Percentiles rank a stretch among this genome's conserved stretches.
These are phyloP conservation scores for Metschnikowia lochheadii DNA, from an alignment of 805 yeast genomes.

Conservation along the genomic window DNA sequence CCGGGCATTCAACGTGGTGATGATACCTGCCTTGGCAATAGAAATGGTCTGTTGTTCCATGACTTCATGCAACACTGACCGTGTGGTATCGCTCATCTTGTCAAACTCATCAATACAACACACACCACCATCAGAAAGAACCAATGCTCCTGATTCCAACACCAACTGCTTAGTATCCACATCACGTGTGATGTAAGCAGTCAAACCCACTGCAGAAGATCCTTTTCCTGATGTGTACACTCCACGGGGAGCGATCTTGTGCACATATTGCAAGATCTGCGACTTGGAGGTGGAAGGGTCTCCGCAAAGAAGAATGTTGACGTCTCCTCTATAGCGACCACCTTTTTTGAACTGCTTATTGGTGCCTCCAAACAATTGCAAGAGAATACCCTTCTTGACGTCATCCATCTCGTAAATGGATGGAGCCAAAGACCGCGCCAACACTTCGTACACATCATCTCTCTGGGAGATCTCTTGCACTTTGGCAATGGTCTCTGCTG, in stretches of 20 bases:
- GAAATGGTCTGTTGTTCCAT: slow-evolving; percentile 99
- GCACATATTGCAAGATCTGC: slow-evolving; percentile 90
- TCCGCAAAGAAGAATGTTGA: slow-evolving; percentile 88
- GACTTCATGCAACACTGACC: slow-evolving; percentile 95
- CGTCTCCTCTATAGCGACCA: slow-evolving; percentile 94
- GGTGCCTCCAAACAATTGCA: slow-evolving; percentile 94
- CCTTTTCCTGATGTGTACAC: slow-evolving; percentile 98
- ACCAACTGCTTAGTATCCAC: slow-evolving; percentile 90
- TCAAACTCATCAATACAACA: slow-evolving; percentile 99
- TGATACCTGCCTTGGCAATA: slow-evolving; percentile 97
- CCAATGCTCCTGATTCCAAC: slow-evolving; percentile 93
- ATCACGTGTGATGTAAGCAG: slow-evolving; percentile 95
- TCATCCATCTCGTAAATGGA: slow-evolving; percentile 94
- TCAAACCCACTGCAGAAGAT: slow-evolving; percentile 97
- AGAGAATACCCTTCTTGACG: slow-evolving; percentile 88
- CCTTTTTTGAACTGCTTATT: slow-evolving; percentile 85
- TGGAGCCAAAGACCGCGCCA: slow-evolving; percentile 94
- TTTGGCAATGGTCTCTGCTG: slow-evolving; percentile 63
- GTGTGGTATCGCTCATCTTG: slow-evolving; percentile 90
- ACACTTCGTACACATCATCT: slow-evolving; percentile 75
- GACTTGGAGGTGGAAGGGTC: slow-evolving; percentile 98
- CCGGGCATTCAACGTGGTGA: slow-evolving; percentile 93
- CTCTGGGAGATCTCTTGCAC: slow-evolving; percentile 62
- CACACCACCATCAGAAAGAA: slow-evolving; percentile 94
- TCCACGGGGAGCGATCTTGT: slow-evolving; percentile 96